A percentile compares a stretch with the other conserved stretches of the same genome.
These are phyloP conservation scores for Monosporozyma unispora DNA, from an alignment of 805 yeast species.

Conservation along the genomic window DNA sequence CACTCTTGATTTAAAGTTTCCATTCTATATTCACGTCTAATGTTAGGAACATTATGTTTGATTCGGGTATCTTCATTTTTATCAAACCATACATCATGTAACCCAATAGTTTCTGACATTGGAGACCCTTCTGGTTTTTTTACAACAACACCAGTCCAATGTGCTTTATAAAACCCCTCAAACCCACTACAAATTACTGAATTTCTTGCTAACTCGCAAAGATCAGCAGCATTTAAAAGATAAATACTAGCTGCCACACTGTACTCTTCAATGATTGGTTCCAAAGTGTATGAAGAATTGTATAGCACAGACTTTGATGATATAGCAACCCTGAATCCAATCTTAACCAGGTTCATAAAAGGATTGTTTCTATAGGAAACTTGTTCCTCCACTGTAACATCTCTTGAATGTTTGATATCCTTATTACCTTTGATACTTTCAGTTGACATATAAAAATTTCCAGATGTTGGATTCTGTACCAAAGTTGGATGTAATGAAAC, in stretches of 20 bases:
- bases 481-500: conserved; percentile 8
- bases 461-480: conserved; percentile 1
- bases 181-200: conserved; percentile 24
- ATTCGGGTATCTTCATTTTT: conserved; percentile 21
- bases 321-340: conserved; percentile 22
- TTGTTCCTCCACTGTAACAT: conserved; percentile 16
- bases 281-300: conserved; percentile 27
- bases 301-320: conserved; percentile 24
- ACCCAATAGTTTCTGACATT: conserved; percentile 16
- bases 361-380: conserved; percentile 22
- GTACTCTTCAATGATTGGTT: conserved; percentile 29
- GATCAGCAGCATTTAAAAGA: conserved; percentile 25
- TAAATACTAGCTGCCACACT: conserved; percentile 31
- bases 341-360: conserved; percentile 23
- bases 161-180: conserved; percentile 28
- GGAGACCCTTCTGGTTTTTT: conserved; percentile 5
- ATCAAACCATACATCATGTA: conserved; percentile 25
- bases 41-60: conserved; percentile 26
- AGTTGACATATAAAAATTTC: background rate
- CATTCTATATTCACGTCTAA: conserved; percentile 22
- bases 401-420: conserved; percentile 10
- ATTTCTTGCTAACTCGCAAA: conserved; percentile 26
- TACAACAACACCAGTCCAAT: conserved; percentile 25
- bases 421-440: background rate
- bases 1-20: conserved; percentile 26